Percentiles rank a stretch among this genome's conserved stretches.
Evolutionary conservation across 2,329 filamentous ascomycete genomes (phyloP).

Genomic region (Emergomyces orientalis): DNA sequence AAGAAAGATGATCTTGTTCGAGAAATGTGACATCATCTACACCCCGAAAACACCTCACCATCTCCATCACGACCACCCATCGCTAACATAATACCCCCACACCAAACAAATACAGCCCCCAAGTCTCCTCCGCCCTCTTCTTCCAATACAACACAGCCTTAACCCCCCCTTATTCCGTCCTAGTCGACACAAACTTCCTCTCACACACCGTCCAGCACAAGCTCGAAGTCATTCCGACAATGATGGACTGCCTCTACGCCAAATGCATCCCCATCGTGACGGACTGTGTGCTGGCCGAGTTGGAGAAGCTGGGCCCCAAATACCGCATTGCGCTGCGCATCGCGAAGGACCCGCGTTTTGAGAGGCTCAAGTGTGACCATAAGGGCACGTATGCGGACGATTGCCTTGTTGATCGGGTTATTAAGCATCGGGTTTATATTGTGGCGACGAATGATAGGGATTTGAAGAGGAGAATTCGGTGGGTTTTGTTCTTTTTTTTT

Average conservation of each 20-base stretch:
- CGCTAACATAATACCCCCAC: slow-evolving; percentile 5
- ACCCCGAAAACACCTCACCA: slow-evolving; percentile 19
- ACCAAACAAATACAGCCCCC: slow-evolving; percentile 41
- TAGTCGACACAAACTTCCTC: slow-evolving; percentile 85
- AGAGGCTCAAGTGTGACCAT: slow-evolving; percentile 79
- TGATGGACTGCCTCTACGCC: slow-evolving; percentile 91
- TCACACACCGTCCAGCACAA: slow-evolving; percentile 87
- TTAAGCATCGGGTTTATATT: slow-evolving; percentile 68
- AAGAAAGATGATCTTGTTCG: slow-evolving; percentile 56
- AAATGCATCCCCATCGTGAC: slow-evolving; percentile 87
- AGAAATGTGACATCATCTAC: slow-evolving; percentile 48
- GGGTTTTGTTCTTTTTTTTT: slow-evolving; percentile 2
- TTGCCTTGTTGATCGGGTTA: slow-evolving; percentile 64
- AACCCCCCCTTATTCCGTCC: slow-evolving; percentile 69
- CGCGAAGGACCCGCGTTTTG: slow-evolving; percentile 81
- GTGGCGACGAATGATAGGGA: slow-evolving; percentile 64
- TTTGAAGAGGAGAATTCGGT: slow-evolving; percentile 66
- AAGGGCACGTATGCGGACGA: slow-evolving; percentile 84
- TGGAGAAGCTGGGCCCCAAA: slow-evolving; percentile 82
- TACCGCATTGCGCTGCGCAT: slow-evolving; percentile 80
- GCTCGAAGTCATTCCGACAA: slow-evolving; percentile 72
- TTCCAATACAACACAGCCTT: slow-evolving; percentile 82
- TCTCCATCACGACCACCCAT: slow-evolving; percentile 10
- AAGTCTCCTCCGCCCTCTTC: slow-evolving; percentile 76
- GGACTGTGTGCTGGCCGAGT: slow-evolving; percentile 68